Evolutionary conservation across 2,329 filamentous ascomycete genomes (phyloP).

Genomic region (Nemania sp.): DNA sequence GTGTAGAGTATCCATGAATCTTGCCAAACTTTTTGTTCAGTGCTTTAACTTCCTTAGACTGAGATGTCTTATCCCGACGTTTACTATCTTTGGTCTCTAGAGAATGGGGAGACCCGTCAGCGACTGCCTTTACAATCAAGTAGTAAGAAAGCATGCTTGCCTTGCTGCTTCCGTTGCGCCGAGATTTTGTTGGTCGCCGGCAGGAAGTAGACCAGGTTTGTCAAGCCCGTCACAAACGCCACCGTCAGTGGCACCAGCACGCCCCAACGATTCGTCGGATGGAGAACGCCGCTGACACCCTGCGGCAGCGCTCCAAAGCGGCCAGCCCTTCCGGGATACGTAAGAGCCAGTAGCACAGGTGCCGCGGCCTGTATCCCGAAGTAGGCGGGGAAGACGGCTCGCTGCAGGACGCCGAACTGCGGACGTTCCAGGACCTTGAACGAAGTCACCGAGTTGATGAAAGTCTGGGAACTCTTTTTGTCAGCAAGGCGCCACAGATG

Average conservation of each 20-base stretch:
- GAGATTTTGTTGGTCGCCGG: slow-evolving; percentile 78
- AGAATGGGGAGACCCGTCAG: slow-evolving; percentile 21
- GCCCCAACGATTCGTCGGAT: slow-evolving; percentile 62
- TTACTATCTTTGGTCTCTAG: slow-evolving; percentile 86
- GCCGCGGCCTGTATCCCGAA: slow-evolving; percentile 81
- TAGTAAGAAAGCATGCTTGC: slow-evolving; percentile 51
- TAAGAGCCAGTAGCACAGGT: slow-evolving; percentile 74
- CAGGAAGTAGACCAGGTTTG: slow-evolving; percentile 73
- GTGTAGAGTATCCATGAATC: slow-evolving; percentile 79
- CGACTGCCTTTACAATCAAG: slow-evolving; percentile 4
- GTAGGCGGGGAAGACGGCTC: slow-evolving; percentile 83
- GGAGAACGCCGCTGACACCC: slow-evolving; percentile 60
- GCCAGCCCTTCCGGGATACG: slow-evolving; percentile 66
- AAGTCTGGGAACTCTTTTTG: slow-evolving; percentile 66
- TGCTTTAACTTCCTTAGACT: slow-evolving; percentile 81
- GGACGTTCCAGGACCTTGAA: slow-evolving; percentile 77
- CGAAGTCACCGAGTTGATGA: slow-evolving; percentile 73
- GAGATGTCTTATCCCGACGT: slow-evolving; percentile 77
- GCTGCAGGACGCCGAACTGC: slow-evolving; percentile 81
- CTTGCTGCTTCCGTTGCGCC: slow-evolving; percentile 76
- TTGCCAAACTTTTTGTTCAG: slow-evolving; percentile 79
- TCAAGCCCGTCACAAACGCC: slow-evolving; percentile 70
- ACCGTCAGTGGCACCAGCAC: slow-evolving; percentile 71
- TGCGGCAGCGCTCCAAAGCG: slow-evolving; percentile 37
- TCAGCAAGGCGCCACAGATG: not conserved